These are phyloP conservation scores for Tolypocladium tundrense DNA, from an alignment of 2,329 filamentous ascomycete genomes.

Conservation along the genomic window DNA sequence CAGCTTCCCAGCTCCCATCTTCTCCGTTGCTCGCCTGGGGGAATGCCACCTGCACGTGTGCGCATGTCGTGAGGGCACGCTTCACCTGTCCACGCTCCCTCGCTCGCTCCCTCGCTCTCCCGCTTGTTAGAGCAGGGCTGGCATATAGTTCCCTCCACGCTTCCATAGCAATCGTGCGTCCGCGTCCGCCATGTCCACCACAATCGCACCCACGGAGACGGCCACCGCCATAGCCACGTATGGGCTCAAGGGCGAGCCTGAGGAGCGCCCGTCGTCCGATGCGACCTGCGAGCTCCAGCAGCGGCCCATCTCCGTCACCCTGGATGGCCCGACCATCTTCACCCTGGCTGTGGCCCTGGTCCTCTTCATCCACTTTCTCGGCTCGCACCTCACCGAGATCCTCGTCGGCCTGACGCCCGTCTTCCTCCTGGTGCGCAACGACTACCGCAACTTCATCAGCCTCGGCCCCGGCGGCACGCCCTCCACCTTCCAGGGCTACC, in stretches of 20 bases:
- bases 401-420: slow-evolving; percentile 40
- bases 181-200: slow-evolving; percentile 13
- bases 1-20: background rate
- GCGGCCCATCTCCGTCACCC: slow-evolving; percentile 40
- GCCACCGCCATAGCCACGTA: slow-evolving; percentile 10
- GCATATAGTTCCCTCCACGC: too few species aligned
- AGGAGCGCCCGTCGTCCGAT: background rate
- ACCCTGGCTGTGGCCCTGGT: slow-evolving; percentile 34
- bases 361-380: slow-evolving; percentile 39
- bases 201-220: slow-evolving; percentile 16
- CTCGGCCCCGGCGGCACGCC: slow-evolving; percentile 76
- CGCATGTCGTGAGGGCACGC: background rate
- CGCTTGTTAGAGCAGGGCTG: background rate
- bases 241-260: slow-evolving; percentile 6
- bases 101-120: background rate
- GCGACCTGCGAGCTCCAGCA: slow-evolving; percentile 26
- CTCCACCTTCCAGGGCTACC: slow-evolving; percentile 60
- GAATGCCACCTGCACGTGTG: background rate
- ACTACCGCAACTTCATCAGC: slow-evolving; percentile 66
- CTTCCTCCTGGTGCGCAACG: slow-evolving; percentile 48
- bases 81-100: background rate
- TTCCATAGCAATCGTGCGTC: background rate
- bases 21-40: background rate
- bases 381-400: slow-evolving; percentile 35
- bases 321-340: slow-evolving; percentile 40